A percentile compares a stretch with the other conserved stretches of the same genome.
Conservation (phyloP, 2,329 filamentous ascomycete species). For the Blastomyces gilchristii region DNA sequence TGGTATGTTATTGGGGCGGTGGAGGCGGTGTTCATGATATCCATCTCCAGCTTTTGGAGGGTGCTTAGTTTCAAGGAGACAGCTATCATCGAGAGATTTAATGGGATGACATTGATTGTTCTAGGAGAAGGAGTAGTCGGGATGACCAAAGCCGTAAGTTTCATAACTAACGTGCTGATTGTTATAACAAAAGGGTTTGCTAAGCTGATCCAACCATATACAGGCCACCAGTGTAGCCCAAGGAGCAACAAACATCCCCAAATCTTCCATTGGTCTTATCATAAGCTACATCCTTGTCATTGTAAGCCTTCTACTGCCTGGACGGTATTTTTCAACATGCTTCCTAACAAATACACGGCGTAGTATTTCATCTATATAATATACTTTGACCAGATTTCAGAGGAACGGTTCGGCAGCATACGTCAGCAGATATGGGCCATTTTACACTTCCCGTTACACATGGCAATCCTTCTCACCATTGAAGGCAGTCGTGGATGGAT, state of each 20-base stretch:
- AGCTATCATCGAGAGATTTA: conserved; percentile 50
- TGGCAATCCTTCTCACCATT: conserved; percentile 52
- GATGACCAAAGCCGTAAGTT: conserved; percentile 18
- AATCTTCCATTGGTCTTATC: conserved; percentile 12
- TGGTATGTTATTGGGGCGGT: conserved; percentile 44
- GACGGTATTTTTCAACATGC: background rate
- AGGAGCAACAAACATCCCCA: conserved; percentile 10
- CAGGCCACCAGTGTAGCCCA: conserved; percentile 14
- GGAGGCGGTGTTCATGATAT: conserved; percentile 41
- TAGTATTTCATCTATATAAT: conserved; percentile 51
- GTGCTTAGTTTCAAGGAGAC: conserved; percentile 49
- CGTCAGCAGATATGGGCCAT: conserved; percentile 46
- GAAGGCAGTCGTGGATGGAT: conserved; percentile 48
- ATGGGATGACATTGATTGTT: conserved; percentile 49
- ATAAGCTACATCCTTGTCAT: conserved; percentile 14
- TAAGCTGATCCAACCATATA: background rate
- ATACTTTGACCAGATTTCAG: conserved; percentile 46
- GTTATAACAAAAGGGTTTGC: background rate
- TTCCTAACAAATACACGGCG: background rate
- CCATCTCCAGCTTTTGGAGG: conserved; percentile 42
- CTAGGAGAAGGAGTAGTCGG: conserved; percentile 50
- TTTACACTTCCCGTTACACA: conserved; percentile 53
- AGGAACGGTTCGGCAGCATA: conserved; percentile 39
- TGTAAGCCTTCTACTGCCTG: conserved; percentile 6
- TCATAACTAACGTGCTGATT: background rate